A percentile compares a stretch with the other conserved stretches of the same genome.
phyloP scores from a whole-genome alignment of 805 yeast species.

The Wickerhamiella nectarea region DNA sequence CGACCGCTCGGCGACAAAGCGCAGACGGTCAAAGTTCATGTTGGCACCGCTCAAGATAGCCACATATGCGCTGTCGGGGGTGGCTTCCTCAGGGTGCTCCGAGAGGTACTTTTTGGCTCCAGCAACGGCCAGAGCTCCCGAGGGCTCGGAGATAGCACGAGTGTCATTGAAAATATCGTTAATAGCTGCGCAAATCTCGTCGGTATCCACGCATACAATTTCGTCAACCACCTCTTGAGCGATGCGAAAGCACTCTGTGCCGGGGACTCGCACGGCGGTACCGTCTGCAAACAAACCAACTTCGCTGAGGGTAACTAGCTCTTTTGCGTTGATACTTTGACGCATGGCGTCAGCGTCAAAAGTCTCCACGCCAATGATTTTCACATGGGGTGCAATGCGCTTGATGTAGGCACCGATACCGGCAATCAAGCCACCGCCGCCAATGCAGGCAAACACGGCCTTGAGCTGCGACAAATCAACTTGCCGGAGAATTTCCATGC shows the following conservation, averaged over 20 bases:
- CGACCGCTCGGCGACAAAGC: conserved; percentile 95
- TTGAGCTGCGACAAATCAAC: conserved; percentile 57
- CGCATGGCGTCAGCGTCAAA: conserved; percentile 88
- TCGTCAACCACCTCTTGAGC: conserved; percentile 76
- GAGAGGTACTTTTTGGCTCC: conserved; percentile 74
- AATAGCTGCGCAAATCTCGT: conserved; percentile 92
- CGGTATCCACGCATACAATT: conserved; percentile 70
- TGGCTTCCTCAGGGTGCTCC: conserved; percentile 36
- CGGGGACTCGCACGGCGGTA: conserved; percentile 82
- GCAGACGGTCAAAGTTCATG: conserved; percentile 90
- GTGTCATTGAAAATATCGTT: conserved; percentile 95
- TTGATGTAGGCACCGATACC: conserved; percentile 85
- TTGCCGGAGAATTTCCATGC: conserved; percentile 84
- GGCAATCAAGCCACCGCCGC: conserved; percentile 93
- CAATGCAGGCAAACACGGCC: conserved; percentile 86
- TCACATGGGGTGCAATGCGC: conserved; percentile 95
- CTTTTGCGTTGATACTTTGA: conserved; percentile 46
- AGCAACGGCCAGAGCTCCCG: conserved; percentile 94
- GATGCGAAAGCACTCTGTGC: conserved; percentile 82
- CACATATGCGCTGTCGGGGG: conserved; percentile 41
- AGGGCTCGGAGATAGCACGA: conserved; percentile 85
- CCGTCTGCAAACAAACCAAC: conserved; percentile 99
- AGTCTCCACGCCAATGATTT: conserved; percentile 91
- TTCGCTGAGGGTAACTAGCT: conserved; percentile 42
- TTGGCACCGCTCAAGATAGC: conserved; percentile 93